Evolutionary conservation across 202 grass and related monocot genomes (phyloP).

Genomic region (Setaria viridis): DNA sequence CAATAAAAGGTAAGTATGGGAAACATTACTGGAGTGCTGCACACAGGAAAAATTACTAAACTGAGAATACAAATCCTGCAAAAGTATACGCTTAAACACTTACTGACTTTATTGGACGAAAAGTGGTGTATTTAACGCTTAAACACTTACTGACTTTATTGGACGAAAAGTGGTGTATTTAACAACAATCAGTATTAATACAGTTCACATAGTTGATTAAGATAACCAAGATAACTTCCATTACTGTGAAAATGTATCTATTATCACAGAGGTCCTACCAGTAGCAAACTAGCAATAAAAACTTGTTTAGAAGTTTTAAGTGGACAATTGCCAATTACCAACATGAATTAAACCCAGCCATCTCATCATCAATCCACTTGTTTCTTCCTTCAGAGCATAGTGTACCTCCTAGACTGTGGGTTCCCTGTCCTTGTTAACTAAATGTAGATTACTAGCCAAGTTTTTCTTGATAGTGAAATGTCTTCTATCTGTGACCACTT

Average conservation of each 20-base stretch:
- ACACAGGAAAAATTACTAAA: constrained; percentile 5
- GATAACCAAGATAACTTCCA: background rate
- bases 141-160: background rate
- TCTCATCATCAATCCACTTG: background rate
- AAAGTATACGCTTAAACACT: background rate
- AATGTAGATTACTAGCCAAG: constrained; percentile 26
- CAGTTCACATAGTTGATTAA: background rate
- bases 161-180: background rate
- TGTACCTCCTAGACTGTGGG: background rate
- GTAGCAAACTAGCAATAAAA: background rate
- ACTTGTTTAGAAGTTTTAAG: constrained; percentile 2
- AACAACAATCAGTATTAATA: background rate
- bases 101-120: background rate
- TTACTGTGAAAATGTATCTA: background rate
- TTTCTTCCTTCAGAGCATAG: constrained; percentile 18
- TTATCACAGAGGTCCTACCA: background rate
- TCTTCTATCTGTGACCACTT: background rate
- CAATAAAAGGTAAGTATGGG: background rate
- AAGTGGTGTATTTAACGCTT: background rate
- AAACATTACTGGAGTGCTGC: background rate
- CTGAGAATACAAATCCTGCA: background rate
- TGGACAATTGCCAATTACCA: background rate
- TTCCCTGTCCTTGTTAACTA: background rate
- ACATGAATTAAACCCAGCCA: constrained; percentile 16
- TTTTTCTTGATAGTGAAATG: constrained; percentile 33